Evolutionary conservation across 768 basidiomycete species (phyloP).

Genomic region (Termitomyces sp.): DNA sequence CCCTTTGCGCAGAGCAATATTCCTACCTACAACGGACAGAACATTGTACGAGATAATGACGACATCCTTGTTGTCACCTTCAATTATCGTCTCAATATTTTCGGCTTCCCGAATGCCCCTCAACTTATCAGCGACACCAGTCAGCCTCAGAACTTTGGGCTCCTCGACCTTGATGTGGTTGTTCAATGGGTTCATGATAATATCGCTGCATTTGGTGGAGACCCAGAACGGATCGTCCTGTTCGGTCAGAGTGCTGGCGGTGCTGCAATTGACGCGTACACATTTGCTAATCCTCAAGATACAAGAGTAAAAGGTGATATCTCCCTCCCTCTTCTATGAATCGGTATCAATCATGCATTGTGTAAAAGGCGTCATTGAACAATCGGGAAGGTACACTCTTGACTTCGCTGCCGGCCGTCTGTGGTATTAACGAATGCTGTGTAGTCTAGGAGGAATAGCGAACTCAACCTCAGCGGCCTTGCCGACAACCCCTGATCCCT

Average conservation of each 20-base stretch:
- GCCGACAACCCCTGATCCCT: slow-evolving; percentile 19
- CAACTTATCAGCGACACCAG: slow-evolving; percentile 23
- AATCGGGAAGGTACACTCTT: slow-evolving; percentile 30
- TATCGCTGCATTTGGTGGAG: slow-evolving; percentile 42
- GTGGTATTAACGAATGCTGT: background rate
- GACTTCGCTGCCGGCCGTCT: background rate
- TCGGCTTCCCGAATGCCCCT: slow-evolving; percentile 37
- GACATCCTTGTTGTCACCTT: slow-evolving; percentile 33
- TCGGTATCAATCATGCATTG: background rate
- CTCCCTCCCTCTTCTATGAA: background rate
- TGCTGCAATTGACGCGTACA: slow-evolving; percentile 29
- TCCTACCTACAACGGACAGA: slow-evolving; percentile 26
- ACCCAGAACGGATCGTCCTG: slow-evolving; percentile 32
- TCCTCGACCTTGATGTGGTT: slow-evolving; percentile 36
- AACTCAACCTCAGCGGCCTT: slow-evolving; percentile 3
- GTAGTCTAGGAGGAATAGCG: slow-evolving; percentile 9
- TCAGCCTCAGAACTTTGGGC: slow-evolving; percentile 34
- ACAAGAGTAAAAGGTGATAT: slow-evolving; percentile 18
- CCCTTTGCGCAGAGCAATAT: slow-evolving; percentile 24
- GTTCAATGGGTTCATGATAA: slow-evolving; percentile 46
- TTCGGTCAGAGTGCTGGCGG: slow-evolving; percentile 38
- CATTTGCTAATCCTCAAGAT: slow-evolving; percentile 30
- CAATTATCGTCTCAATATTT: slow-evolving; percentile 37
- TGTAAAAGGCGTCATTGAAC: slow-evolving; percentile 26
- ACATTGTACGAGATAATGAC: slow-evolving; percentile 31